phyloP scores from a whole-genome alignment of 192 early-diverging fungal species.

The Gonapodya sp. region DNA sequence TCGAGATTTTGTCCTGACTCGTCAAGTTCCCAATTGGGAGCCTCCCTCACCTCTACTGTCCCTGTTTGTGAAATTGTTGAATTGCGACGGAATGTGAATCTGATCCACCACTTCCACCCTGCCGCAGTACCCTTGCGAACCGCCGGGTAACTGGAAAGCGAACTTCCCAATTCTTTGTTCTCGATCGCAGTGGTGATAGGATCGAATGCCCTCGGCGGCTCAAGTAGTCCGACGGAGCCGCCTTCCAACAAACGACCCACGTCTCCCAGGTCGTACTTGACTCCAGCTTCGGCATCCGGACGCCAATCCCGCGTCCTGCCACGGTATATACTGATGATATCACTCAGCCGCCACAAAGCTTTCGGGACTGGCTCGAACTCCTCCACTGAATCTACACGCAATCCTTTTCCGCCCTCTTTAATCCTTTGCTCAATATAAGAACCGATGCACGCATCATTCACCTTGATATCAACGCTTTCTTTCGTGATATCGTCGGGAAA shows the following conservation, averaged over 20 bases:
- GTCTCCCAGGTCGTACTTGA: not conserved
- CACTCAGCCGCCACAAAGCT: not conserved
- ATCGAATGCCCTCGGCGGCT: not conserved
- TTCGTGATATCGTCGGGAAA: not conserved
- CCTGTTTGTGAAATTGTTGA: not conserved
- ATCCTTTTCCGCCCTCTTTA: not conserved
- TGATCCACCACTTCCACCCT: not conserved
- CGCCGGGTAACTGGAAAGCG: not conserved
- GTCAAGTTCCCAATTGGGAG: not conserved
- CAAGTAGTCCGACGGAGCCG: not conserved
- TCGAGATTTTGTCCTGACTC: not conserved
- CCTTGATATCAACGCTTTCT: not conserved
- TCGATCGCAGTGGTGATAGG: not conserved
- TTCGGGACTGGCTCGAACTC: not conserved
- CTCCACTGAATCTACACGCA: not conserved
- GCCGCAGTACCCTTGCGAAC: not conserved
- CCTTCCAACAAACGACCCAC: not conserved
- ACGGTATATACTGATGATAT: not conserved
- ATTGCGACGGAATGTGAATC: not conserved
- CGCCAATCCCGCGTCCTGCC: not conserved
- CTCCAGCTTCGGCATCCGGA: not conserved
- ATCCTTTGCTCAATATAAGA: not conserved
- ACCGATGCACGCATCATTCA: not conserved
- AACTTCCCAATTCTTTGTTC: not conserved
- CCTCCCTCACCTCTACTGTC: not conserved